Percentiles rank a stretch among this genome's conserved stretches.
phyloP scores from a whole-genome alignment of 345 rosid species.

The Syzygium jambos region DNA sequence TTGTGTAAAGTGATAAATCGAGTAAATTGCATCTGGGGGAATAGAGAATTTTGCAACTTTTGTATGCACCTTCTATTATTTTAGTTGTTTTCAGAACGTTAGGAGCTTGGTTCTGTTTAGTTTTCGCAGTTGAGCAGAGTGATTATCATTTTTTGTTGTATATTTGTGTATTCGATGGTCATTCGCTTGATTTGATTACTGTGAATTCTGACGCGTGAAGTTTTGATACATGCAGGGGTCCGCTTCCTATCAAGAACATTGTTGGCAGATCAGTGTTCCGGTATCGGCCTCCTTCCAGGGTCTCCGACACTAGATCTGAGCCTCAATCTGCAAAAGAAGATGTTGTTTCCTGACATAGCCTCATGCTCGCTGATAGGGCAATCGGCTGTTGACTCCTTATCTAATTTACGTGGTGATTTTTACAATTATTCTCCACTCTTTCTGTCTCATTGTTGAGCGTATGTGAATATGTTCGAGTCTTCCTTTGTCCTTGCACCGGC shows the following conservation, averaged over 20 bases:
- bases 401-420: background rate
- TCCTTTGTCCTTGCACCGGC: background rate
- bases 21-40: background rate
- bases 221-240: slow-evolving; percentile 54
- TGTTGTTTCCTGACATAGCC: slow-evolving; percentile 33
- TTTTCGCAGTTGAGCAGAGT: background rate
- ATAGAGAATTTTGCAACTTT: background rate
- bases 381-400: background rate
- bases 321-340: slow-evolving; percentile 13
- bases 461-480: background rate
- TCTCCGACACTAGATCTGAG: slow-evolving; percentile 42
- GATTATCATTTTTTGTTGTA: background rate
- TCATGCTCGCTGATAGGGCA: slow-evolving; percentile 1
- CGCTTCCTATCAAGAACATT: slow-evolving; percentile 56
- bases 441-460: slow-evolving; percentile 4
- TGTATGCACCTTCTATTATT: background rate
- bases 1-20: background rate
- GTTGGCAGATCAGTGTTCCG: slow-evolving; percentile 68
- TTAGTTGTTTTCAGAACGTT: background rate
- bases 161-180: background rate
- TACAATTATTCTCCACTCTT: background rate
- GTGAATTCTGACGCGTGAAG: background rate
- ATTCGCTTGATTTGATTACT: background rate
- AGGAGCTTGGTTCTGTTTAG: background rate
- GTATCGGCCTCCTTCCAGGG: slow-evolving; percentile 77